Evolutionary conservation across 129 eudicot genomes (phyloP).

Genomic region (Artemisia annua): DNA sequence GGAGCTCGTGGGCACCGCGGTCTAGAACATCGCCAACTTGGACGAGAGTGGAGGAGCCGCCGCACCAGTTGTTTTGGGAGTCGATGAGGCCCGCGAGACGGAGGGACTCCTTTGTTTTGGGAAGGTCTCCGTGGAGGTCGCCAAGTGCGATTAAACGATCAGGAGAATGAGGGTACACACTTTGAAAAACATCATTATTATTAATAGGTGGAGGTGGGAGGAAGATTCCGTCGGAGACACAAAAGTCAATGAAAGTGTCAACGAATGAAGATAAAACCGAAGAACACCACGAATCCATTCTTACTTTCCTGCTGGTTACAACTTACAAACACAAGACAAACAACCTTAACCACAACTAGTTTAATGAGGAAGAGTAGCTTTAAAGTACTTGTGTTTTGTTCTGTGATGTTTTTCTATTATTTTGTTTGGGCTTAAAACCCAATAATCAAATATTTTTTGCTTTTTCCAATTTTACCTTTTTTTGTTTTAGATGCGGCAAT

Average conservation of each 20-base stretch:
- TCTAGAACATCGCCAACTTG: conserved; percentile 93
- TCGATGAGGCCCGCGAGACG: conserved; percentile 73
- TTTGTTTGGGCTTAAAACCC: no score
- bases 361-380: no score
- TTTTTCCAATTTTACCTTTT: no score
- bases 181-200: no score
- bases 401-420: no score
- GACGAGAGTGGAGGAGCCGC: conserved; percentile 80
- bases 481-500: no score
- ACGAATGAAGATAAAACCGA: conserved; percentile 64
- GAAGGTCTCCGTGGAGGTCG: conserved; percentile 87
- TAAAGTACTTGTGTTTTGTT: no score
- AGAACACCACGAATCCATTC: conserved; percentile 32
- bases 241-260: conserved; percentile 82
- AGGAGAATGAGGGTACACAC: not conserved
- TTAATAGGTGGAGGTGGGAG: conserved; percentile 16
- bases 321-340: no score
- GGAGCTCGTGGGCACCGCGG: conserved; percentile 79
- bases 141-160: conserved; percentile 88
- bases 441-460: no score
- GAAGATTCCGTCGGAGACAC: conserved; percentile 74
- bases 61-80: conserved; percentile 57
- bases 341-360: no score
- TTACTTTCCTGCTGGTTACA: not conserved
- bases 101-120: conserved; percentile 66